A percentile compares a stretch with the other conserved stretches of the same genome.
These are phyloP conservation scores for Fusarium floridanum DNA, from an alignment of 2,329 filamentous ascomycete genomes.

Conservation along the genomic window DNA sequence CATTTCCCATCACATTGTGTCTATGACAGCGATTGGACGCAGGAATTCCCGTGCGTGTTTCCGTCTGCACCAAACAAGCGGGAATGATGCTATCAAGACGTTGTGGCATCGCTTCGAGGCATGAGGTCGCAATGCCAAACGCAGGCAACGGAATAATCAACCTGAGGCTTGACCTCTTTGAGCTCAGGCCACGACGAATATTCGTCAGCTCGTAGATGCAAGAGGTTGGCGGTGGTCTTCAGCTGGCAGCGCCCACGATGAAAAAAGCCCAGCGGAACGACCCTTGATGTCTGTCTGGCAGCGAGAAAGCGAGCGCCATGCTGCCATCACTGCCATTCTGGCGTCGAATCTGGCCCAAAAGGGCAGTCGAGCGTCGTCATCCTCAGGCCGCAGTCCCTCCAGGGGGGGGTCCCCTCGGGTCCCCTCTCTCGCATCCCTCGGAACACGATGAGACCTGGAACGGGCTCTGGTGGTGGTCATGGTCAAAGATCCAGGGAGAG, in stretches of 20 bases:
- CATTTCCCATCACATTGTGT: constrained; percentile 16
- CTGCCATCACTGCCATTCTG: constrained; percentile 39
- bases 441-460: constrained; percentile 14
- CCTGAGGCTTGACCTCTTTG: constrained; percentile 43
- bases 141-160: constrained; percentile 37
- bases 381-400: constrained; percentile 45
- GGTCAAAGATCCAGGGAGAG: constrained; percentile 16
- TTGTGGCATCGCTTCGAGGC: constrained; percentile 3
- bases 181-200: constrained; percentile 45
- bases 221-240: constrained; percentile 27
- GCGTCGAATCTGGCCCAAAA: constrained; percentile 38
- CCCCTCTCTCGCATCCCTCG: constrained; percentile 19
- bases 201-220: constrained; percentile 42
- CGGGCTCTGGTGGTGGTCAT: not conserved
- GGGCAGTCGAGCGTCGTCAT: constrained; percentile 50
- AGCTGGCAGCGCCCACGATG: constrained; percentile 20
- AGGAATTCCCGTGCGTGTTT: constrained; percentile 27
- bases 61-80: constrained; percentile 34
- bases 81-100: constrained; percentile 23
- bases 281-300: constrained; percentile 12
- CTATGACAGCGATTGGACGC: constrained; percentile 24
- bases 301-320: constrained; percentile 14
- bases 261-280: constrained; percentile 30
- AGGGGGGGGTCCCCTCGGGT: not conserved
- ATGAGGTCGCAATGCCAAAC: constrained; percentile 13